Percentiles rank a stretch among this genome's conserved stretches.
Conservation (phyloP, 1,284 basidiomycete genomes). For the Chalciporus sp. region DNA sequence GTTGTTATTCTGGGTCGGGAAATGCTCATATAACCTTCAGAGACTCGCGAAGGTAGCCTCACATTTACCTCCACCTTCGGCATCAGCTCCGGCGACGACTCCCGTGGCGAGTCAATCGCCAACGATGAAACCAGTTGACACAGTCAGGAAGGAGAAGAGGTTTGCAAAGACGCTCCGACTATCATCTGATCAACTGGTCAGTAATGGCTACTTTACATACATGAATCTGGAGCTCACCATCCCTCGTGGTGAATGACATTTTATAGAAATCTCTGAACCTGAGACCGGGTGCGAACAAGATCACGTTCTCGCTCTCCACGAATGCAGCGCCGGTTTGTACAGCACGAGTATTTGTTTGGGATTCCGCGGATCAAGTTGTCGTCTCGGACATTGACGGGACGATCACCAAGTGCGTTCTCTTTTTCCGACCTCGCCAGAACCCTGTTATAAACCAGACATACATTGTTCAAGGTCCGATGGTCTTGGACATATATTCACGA, state of each 20-base stretch:
- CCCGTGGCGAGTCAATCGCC: conserved; percentile 24
- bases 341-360: conserved; percentile 96
- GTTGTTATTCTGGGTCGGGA: not conserved
- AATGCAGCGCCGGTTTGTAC: conserved; percentile 87
- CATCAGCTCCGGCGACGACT: conserved; percentile 32
- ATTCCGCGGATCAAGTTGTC: conserved; percentile 86
- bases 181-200: conserved; percentile 80
- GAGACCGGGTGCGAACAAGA: conserved; percentile 87
- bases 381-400: conserved; percentile 99
- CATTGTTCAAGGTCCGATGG: conserved; percentile 84
- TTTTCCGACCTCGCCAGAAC: not conserved
- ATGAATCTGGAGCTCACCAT: not conserved
- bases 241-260: no score
- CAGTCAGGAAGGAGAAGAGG: conserved; percentile 38
- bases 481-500: conserved; percentile 95
- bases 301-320: conserved; percentile 95
- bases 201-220: conserved; percentile 21
- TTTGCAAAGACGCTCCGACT: conserved; percentile 94
- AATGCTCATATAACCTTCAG: conserved; percentile 16
- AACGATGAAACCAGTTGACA: conserved; percentile 22
- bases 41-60: conserved; percentile 5
- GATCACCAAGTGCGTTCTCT: conserved; percentile 84
- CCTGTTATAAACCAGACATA: not conserved
- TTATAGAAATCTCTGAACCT: conserved; percentile 82
- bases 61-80: conserved; percentile 13